Evolutionary conservation across 805 yeast species (phyloP).

Genomic region (Kluyveromyces lactis): DNA sequence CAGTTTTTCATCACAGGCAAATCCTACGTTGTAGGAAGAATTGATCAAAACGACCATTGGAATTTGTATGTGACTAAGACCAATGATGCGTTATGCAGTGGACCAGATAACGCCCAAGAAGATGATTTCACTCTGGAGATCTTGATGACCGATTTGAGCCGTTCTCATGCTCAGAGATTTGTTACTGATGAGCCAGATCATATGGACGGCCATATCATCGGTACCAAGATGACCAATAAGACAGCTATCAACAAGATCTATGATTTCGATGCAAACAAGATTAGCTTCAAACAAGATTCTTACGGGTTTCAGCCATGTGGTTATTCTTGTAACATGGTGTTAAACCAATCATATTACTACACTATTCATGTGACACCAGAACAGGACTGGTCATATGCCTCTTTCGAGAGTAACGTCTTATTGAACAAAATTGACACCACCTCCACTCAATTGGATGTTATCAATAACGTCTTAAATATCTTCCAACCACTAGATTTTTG

Average conservation of each 20-base stretch:
- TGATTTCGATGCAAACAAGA: slow-evolving; percentile 19
- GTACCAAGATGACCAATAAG: slow-evolving; percentile 54
- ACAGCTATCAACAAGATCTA: slow-evolving; percentile 60
- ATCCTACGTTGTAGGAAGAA: slow-evolving; percentile 72
- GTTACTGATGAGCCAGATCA: slow-evolving; percentile 30
- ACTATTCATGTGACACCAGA: slow-evolving; percentile 95
- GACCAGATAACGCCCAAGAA: slow-evolving; percentile 7
- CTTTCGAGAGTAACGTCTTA: slow-evolving; percentile 84
- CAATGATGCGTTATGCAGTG: slow-evolving; percentile 8
- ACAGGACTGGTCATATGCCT: slow-evolving; percentile 88
- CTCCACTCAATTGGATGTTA: slow-evolving; percentile 44
- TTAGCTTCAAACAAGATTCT: slow-evolving; percentile 58
- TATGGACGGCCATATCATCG: slow-evolving; percentile 67
- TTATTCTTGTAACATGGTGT: slow-evolving; percentile 77
- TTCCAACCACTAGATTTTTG: slow-evolving; percentile 76
- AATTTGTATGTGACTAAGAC: slow-evolving; percentile 65
- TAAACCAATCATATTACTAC: slow-evolving; percentile 56
- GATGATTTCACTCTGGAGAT: slow-evolving; percentile 76
- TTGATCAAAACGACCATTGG: slow-evolving; percentile 76
- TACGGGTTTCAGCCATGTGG: slow-evolving; percentile 94
- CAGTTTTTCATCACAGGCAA: slow-evolving; percentile 52
- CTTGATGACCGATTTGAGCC: slow-evolving; percentile 78
- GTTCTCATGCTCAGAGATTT: slow-evolving; percentile 49
- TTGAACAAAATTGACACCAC: slow-evolving; percentile 29
- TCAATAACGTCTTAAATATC: slow-evolving; percentile 49